Percentiles rank a stretch among this genome's conserved stretches.
Conservation (phyloP, 306 rosid genomes). For the Acacia acuminata region DNA sequence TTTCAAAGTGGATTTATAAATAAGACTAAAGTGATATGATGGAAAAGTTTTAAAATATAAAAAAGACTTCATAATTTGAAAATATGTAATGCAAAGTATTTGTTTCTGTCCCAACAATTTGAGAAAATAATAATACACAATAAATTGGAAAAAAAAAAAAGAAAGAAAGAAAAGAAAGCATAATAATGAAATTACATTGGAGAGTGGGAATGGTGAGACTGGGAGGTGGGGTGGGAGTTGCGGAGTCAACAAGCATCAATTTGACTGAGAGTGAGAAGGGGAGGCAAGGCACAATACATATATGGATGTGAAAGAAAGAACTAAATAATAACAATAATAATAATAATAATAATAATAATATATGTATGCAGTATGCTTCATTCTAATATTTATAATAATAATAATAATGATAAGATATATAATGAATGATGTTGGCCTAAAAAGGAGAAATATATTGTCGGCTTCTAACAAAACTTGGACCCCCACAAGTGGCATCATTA, state of each 20-base stretch:
- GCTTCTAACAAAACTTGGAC: slow-evolving; percentile 37
- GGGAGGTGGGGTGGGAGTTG: slow-evolving; percentile 28
- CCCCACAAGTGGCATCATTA: slow-evolving; percentile 43
- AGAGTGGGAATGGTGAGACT: not conserved
- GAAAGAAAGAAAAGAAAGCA: not conserved
- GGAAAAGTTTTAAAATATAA: no score
- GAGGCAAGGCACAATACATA: slow-evolving; percentile 15
- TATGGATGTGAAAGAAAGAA: slow-evolving; percentile 30
- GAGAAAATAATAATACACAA: not conserved
- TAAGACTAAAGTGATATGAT: no score
- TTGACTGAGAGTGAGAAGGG: slow-evolving; percentile 19
- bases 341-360: not conserved
- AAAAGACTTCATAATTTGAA: no score
- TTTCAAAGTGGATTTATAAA: no score
- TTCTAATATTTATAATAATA: not conserved
- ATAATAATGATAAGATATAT: not conserved
- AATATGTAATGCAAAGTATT: not conserved
- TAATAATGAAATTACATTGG: not conserved
- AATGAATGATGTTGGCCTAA: not conserved
- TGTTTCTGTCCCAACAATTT: not conserved
- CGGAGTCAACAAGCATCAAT: slow-evolving; percentile 77
- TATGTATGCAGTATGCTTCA: not conserved
- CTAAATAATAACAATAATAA: slow-evolving; percentile 26
- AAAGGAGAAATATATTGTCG: slow-evolving; percentile 60
- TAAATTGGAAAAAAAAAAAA: no score